Evolutionary conservation across 1,284 basidiomycete species (phyloP), one percentile per base, ranked within the genome.

Genomic region (Microbotryum violaceum): DNA sequence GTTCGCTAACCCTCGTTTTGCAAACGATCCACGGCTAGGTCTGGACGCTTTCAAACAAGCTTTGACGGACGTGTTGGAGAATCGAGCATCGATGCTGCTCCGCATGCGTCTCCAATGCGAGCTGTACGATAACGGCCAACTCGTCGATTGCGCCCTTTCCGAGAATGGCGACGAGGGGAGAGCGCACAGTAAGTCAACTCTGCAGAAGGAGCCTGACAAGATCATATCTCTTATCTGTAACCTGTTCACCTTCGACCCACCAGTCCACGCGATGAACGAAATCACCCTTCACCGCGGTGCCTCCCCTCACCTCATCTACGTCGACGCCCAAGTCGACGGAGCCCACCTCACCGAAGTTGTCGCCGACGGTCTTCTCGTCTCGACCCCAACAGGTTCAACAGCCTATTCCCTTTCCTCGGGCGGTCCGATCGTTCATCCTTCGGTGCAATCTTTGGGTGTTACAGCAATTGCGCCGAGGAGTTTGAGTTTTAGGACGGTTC

Each of bases 191-290:
- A 21, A 23, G 21, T 31, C 27, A 27, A 27, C 5, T 6, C 27
- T 6, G 27, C 3, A 6, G 27, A 27, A 27, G 27, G 27, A 27
- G 6, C 27, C 27, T 6, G 6, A 27, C 1, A 6, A 27, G 6
- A 6, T 27, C 5, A 1, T 27, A 1, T 27, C 1, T 4, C 27
- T 27, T 27, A 27, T 27, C 27, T 27, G 4, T 27, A 27, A 1
- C 27, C 27, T 6, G 3, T 27, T 27, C 27, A 27, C 27, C 27
- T 1, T 27, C 27, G 70, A 84, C 91, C 27, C 70, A 84, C 91
- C 88, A 66, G 90, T 89, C 84, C 92, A 97, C 76, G 91, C 96
- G 44, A 94, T 97, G 91, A 97, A 97, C 73, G 94, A 97, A 76
- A 85, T 97, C 58, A 85, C 91, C 12, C 79, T 97, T 25, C 94